Evolutionary conservation across 371 early-diverging fungal species (phyloP).

Genomic region (Saksenaea vasiformis): DNA sequence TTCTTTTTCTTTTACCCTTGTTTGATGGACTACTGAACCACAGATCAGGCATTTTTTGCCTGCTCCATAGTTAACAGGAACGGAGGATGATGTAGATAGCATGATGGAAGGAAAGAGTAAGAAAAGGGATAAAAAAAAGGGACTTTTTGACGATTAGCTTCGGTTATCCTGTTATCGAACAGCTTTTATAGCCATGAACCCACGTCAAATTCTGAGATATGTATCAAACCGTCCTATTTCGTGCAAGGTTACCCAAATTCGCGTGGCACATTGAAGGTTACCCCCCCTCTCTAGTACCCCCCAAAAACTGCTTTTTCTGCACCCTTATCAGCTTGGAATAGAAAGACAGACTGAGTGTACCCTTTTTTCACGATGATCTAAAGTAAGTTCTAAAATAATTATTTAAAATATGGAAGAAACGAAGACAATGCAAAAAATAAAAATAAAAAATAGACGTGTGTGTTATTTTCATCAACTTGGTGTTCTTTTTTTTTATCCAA

Average conservation of each 20-base stretch:
- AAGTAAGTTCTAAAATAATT: background rate
- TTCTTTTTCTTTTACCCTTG: too few relatives aligned
- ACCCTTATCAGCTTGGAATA: background rate
- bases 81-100: background rate
- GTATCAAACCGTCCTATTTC: constrained; percentile 6
- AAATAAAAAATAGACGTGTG: too few relatives aligned
- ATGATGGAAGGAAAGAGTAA: background rate
- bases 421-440: constrained; percentile 3
- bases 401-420: constrained; percentile 2
- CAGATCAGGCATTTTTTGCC: background rate
- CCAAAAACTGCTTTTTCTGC: background rate
- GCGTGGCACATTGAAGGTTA: background rate
- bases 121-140: background rate
- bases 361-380: background rate
- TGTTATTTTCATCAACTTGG: background rate
- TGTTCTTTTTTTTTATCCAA: too few relatives aligned
- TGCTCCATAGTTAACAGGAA: background rate
- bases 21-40: background rate
- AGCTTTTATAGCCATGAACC: background rate
- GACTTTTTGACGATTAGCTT: background rate
- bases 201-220: constrained; percentile 6
- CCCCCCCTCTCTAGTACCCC: background rate
- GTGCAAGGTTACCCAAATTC: constrained; percentile 2
- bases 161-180: background rate
- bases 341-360: background rate